Percentiles rank a stretch among this genome's conserved stretches.
phyloP scores from a whole-genome alignment of 441 rosid genomes.

The Jatropha podagrica region DNA sequence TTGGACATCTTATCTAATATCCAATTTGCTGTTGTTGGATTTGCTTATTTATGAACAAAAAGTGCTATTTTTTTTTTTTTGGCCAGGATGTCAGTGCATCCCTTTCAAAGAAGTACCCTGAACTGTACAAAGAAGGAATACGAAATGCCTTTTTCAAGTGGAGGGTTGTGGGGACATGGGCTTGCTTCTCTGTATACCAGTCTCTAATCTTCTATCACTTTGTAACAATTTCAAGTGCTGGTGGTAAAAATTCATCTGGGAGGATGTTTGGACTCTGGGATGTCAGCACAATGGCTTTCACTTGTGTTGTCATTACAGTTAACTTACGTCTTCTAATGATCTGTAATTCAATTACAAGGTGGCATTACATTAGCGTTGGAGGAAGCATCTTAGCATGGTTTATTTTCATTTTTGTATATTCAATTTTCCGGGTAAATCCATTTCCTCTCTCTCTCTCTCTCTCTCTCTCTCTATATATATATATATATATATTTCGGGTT shows the following conservation, averaged over 20 bases:
- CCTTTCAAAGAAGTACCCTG: constrained; percentile 93
- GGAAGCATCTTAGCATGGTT: constrained; percentile 98
- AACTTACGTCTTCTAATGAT: constrained; percentile 96
- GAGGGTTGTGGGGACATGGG: constrained; percentile 92
- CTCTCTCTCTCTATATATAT: no score
- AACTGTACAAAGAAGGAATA: constrained; percentile 91
- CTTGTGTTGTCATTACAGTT: constrained; percentile 92
- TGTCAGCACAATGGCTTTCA: constrained; percentile 96
- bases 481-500: no score
- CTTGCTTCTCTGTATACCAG: constrained; percentile 87
- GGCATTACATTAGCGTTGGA: constrained; percentile 89
- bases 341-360: constrained; percentile 89
- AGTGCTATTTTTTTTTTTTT: background rate
- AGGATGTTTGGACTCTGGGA: constrained; percentile 95
- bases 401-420: constrained; percentile 68
- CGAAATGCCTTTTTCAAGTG: constrained; percentile 82
- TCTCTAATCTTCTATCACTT: constrained; percentile 80
- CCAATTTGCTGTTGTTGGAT: background rate
- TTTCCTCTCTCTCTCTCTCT: background rate
- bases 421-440: constrained; percentile 71
- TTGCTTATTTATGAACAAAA: background rate
- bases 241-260: constrained; percentile 75
- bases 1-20: background rate
- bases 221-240: constrained; percentile 57
- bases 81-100: constrained; percentile 93